Evolutionary conservation across 2,329 filamentous ascomycete genomes (phyloP), one percentile per base, ranked within the genome.

Genomic region (Leptographium lundbergii): DNA sequence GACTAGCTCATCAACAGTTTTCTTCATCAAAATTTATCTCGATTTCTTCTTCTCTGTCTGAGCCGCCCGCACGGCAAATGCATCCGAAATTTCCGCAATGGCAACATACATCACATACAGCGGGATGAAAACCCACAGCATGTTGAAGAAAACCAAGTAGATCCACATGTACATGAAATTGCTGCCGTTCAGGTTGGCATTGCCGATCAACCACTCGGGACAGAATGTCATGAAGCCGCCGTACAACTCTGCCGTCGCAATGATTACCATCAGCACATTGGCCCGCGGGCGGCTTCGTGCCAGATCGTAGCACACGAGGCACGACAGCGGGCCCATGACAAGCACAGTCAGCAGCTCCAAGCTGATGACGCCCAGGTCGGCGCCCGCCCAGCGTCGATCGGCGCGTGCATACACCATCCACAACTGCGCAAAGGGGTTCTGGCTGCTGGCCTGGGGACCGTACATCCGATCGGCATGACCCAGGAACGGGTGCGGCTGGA

Each of bases 211-310:
- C 84, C 84, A 87, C 70, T 87, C 84, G 14, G 84, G 84, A 69
- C 80, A 83, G 67, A 87, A 87, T 0, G 84, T 87, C 80, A 87
- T 86, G 72, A 84, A 87, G 22, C 84, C 81, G 63, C 84, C 84
- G 64, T 87, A 87, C 6, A 87, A 66, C 74, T 87, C 84, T 59
- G 78, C 81, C 4, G 82, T 86, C 29, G 84, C 84, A 51, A 87
- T 71, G 24, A 87, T 73, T 60, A 84, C 77, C 77, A 87, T 85
- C 74, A 80, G 76, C 63, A 86, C 76, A 65, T 79, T 82, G 54
- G 75, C 77, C 62, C 76, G 78, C 54, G 76, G 73, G 63, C 81
- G 76, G 64, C 74, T 75, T 70, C 74, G 79, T 52, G 78, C 75
- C 62, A 86, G 76, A n/a, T 80, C 76, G 66, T 79, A 82, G 70